Evolutionary conservation across 208 protist species (phyloP).

Genomic region (Leptomonas pyrrhocoris): DNA sequence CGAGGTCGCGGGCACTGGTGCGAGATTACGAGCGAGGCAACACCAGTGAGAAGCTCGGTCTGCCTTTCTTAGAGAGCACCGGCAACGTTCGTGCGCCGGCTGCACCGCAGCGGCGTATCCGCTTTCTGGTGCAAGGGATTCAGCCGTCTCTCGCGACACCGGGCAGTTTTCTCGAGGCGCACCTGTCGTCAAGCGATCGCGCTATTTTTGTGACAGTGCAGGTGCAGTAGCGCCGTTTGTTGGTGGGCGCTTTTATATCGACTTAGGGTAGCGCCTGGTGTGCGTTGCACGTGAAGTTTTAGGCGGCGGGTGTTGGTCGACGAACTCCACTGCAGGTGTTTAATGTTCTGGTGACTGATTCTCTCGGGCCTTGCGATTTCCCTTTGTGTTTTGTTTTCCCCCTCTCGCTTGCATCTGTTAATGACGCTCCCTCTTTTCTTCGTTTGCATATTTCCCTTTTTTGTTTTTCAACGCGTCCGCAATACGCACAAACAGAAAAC

Average conservation of each 20-base stretch:
- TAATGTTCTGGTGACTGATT: background rate
- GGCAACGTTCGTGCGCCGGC: background rate
- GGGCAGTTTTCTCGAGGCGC: conserved; percentile 56
- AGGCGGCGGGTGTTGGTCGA: no score
- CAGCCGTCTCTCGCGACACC: conserved; percentile 56
- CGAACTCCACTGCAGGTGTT: no score
- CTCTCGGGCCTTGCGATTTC: background rate
- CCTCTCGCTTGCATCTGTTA: conserved; percentile 12
- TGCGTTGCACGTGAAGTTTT: no score
- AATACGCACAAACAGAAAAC: no score
- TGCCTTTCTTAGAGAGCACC: conserved; percentile 7
- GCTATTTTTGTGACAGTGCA: conserved; percentile 61
- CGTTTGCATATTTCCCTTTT: conserved; percentile 8
- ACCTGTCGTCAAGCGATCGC: conserved; percentile 64
- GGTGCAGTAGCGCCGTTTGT: conserved; percentile 8
- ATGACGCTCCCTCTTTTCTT: background rate
- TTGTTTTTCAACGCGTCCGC: background rate
- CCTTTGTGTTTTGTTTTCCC: conserved; percentile 3
- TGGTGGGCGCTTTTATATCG: no score
- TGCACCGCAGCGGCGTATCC: conserved; percentile 29
- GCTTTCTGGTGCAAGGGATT: conserved; percentile 65
- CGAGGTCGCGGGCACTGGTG: conserved; percentile 20
- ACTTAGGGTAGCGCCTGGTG: no score
- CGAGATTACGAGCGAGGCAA: conserved; percentile 28
- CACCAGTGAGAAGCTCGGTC: background rate